These are phyloP conservation scores for Annulohypoxylon stygium DNA, from an alignment of 495 filamentous ascomycete species.

Conservation along the genomic window DNA sequence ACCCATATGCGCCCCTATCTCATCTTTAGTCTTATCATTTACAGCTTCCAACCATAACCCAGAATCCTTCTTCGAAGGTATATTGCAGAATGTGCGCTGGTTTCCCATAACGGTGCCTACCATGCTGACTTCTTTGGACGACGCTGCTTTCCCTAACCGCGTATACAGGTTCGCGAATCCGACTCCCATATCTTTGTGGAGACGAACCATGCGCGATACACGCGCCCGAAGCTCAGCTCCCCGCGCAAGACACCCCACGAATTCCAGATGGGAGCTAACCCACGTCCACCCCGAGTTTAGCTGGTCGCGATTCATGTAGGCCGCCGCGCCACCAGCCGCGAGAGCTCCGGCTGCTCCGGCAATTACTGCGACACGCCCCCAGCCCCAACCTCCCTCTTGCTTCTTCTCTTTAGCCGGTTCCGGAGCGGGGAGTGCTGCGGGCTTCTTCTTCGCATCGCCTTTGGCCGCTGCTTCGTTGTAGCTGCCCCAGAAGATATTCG, in stretches of 20 bases:
- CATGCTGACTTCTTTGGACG: constrained; percentile 57
- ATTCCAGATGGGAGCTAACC: constrained; percentile 94
- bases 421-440: constrained; percentile 52
- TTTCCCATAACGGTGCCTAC: constrained; percentile 66
- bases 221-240: constrained; percentile 80
- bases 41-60: constrained; percentile 73
- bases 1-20: constrained; percentile 85
- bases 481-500: constrained; percentile 70
- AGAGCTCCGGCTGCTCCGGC: constrained; percentile 85
- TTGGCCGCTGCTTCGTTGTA: constrained; percentile 51
- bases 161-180: constrained; percentile 88
- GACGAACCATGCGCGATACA: constrained; percentile 67
- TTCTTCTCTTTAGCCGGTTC: constrained; percentile 50
- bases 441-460: constrained; percentile 45
- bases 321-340: constrained; percentile 87
- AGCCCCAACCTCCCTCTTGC: constrained; percentile 66
- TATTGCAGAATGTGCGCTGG: constrained; percentile 83
- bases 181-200: constrained; percentile 68
- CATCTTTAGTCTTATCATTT: constrained; percentile 83
- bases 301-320: constrained; percentile 85
- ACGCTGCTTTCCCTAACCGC: constrained; percentile 75
- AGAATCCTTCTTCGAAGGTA: constrained; percentile 70
- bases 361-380: constrained; percentile 86
- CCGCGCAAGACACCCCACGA: constrained; percentile 87
- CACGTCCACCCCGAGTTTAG: constrained; percentile 79